These are phyloP conservation scores for Xerocomus minutiporus DNA, from an alignment of 1,284 basidiomycete species.

Conservation along the genomic window DNA sequence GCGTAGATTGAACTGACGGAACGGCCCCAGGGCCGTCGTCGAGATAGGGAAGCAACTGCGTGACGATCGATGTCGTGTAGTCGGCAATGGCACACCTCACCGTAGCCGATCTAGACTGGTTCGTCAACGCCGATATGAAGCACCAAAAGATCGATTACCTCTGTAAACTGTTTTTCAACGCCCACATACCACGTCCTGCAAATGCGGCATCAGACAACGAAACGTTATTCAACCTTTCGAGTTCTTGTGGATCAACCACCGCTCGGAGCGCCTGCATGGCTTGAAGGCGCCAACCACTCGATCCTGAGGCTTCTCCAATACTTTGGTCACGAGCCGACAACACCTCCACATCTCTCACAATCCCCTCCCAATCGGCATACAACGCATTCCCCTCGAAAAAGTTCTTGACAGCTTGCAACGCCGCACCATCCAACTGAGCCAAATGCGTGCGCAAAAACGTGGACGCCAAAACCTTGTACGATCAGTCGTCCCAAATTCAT, in stretches of 20 bases:
- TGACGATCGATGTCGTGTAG: constrained; percentile 18
- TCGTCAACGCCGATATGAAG: constrained; percentile 10
- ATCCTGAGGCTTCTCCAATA: neutral
- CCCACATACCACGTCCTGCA: constrained; percentile 35
- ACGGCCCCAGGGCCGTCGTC: constrained; percentile 6
- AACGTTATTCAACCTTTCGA: constrained; percentile 46
- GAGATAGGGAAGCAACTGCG: constrained; percentile 6
- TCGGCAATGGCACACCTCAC: constrained; percentile 24
- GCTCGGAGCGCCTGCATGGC: constrained; percentile 30
- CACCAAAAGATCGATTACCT: constrained; percentile 31
- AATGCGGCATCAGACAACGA: constrained; percentile 35
- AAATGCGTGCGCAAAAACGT: constrained; percentile 25
- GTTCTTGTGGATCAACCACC: constrained; percentile 39
- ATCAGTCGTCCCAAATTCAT: constrained; percentile 10
- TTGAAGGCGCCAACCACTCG: constrained; percentile 19
- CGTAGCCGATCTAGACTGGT: constrained; percentile 12
- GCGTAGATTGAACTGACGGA: constrained; percentile 25
- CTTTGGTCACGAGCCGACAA: constrained; percentile 2
- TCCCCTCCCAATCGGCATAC: constrained; percentile 12
- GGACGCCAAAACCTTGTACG: constrained; percentile 17
- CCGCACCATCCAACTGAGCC: constrained; percentile 17
- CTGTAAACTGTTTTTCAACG: constrained; percentile 39
- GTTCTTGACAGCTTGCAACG: constrained; percentile 8
- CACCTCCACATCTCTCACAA: constrained; percentile 11
- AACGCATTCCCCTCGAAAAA: constrained; percentile 19